Percentiles rank a stretch among this genome's conserved stretches.
These are phyloP conservation scores for Bocquillonia castaneifolia DNA, from an alignment of 441 rosid species.

Conservation along the genomic window DNA sequence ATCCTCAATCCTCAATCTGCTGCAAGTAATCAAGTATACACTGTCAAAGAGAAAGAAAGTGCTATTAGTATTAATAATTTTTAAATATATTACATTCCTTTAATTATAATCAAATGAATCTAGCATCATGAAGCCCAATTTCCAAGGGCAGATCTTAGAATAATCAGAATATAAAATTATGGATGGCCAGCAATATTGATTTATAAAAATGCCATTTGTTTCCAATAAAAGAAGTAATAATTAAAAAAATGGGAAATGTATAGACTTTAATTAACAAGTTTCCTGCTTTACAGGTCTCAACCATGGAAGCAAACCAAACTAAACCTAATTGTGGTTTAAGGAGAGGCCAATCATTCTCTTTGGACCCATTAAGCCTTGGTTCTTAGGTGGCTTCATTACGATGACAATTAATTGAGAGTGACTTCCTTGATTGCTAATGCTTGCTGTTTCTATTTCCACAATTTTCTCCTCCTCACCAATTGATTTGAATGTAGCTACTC, in stretches of 20 bases:
- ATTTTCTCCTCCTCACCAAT: constrained; percentile 13
- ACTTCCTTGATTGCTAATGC: constrained; percentile 17
- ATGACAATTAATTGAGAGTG: constrained; percentile 20
- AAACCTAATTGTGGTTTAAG: too few relatives aligned
- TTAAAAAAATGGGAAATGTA: constrained; percentile 8
- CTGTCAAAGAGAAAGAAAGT: too few relatives aligned
- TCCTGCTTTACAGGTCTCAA: constrained; percentile 41
- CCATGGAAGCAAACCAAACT: constrained; percentile 23
- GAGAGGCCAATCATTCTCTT: background rate
- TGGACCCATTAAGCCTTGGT: constrained; percentile 31
- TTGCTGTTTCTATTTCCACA: constrained; percentile 12
- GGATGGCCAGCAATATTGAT: constrained; percentile 1
- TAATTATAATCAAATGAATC: constrained; percentile 20
- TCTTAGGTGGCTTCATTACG: constrained; percentile 28
- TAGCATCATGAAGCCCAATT: constrained; percentile 24
- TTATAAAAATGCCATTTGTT: background rate
- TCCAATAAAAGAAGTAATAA: background rate
- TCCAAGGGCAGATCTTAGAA: constrained; percentile 41
- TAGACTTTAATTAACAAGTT: constrained; percentile 21
- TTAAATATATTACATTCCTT: too few relatives aligned
- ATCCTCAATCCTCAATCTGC: too few relatives aligned
- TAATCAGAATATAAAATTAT: background rate
- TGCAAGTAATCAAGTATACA: too few relatives aligned
- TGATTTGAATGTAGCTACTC: background rate
- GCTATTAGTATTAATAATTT: too few relatives aligned